Evolutionary conservation across 345 rosid genomes (phyloP).

Genomic region (Streptanthus diversifolius): DNA sequence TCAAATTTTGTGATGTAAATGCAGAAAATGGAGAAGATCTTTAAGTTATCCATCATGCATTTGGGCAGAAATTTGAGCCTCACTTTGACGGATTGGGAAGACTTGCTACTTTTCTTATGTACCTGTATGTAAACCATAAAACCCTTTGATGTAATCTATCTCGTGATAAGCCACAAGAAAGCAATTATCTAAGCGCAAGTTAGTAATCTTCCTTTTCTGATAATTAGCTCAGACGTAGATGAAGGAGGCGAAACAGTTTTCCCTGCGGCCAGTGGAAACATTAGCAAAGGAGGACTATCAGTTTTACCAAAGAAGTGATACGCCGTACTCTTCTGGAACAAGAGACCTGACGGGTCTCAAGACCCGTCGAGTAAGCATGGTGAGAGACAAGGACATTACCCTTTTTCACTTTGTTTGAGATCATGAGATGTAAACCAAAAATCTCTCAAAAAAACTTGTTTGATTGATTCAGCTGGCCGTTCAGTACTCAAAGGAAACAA

Average conservation of each 20-base stretch:
- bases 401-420: background rate
- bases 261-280: constrained; percentile 76
- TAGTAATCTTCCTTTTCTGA: constrained; percentile 11
- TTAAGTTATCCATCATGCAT: constrained; percentile 81
- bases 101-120: constrained; percentile 86
- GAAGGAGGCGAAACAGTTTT: constrained; percentile 95
- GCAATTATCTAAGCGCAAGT: background rate
- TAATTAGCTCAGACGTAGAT: constrained; percentile 66
- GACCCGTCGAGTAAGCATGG: constrained; percentile 84
- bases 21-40: constrained; percentile 88
- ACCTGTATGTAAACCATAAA: constrained; percentile 59
- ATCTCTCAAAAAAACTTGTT: background rate
- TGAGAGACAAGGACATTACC: constrained; percentile 26
- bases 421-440: background rate
- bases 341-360: constrained; percentile 67
- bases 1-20: background rate
- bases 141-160: background rate
- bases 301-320: constrained; percentile 84
- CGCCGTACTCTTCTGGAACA: constrained; percentile 90
- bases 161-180: background rate
- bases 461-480: constrained; percentile 60
- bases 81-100: constrained; percentile 86
- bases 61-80: constrained; percentile 82
- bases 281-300: constrained; percentile 47
- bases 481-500: constrained; percentile 83